Percentiles rank a stretch among this genome's conserved stretches.
These are phyloP conservation scores for Neoascochyta sp. DNA, from an alignment of 2,329 filamentous ascomycete species.

Conservation along the genomic window DNA sequence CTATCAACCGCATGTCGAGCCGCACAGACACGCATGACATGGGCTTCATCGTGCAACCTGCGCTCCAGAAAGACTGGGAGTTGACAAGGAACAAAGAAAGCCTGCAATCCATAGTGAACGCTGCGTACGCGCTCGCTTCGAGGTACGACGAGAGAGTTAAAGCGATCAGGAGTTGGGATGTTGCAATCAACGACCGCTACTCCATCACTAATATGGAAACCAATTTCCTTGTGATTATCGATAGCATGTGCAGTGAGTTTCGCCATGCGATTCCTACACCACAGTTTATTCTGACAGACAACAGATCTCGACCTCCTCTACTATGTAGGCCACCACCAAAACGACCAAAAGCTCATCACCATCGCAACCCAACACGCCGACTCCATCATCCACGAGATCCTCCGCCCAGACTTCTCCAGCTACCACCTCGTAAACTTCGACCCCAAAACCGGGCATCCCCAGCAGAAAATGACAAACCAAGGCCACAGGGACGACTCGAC, in stretches of 20 bases:
- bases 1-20: constrained; percentile 31
- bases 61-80: constrained; percentile 48
- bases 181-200: constrained; percentile 37
- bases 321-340: constrained; percentile 32
- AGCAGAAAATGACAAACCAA: constrained; percentile 49
- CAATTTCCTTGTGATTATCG: constrained; percentile 44
- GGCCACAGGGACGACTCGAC: constrained; percentile 45
- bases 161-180: constrained; percentile 52
- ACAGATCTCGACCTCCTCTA: constrained; percentile 41
- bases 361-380: constrained; percentile 42
- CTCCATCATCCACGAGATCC: constrained; percentile 35
- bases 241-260: constrained; percentile 40
- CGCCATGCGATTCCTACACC: not conserved
- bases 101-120: constrained; percentile 41
- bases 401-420: constrained; percentile 35
- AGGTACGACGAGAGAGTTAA: constrained; percentile 42
- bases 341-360: constrained; percentile 27
- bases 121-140: constrained; percentile 45
- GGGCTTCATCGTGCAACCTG: constrained; percentile 53
- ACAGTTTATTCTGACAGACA: not conserved
- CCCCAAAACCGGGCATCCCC: constrained; percentile 42
- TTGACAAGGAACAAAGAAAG: constrained; percentile 42
- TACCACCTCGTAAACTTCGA: constrained; percentile 49
- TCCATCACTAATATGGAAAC: constrained; percentile 35
- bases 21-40: constrained; percentile 54